Evolutionary conservation across 345 rosid species (phyloP), one percentile per base, ranked within the genome.

Genomic region (Euphorbia peplus): DNA sequence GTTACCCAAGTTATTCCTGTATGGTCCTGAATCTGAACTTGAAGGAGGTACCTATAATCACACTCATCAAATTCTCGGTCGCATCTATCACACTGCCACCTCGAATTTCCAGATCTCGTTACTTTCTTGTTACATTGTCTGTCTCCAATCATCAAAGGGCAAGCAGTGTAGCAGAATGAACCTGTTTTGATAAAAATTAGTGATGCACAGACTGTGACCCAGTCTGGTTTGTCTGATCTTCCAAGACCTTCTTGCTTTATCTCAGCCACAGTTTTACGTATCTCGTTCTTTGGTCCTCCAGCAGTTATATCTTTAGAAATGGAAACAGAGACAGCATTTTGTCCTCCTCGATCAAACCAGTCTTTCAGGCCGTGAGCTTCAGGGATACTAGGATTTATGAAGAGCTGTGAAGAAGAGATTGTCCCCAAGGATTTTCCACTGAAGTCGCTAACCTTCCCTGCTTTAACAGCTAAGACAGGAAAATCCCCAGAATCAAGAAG

Each of bases 241-340:
- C 97, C 98, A 30, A 90, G 95, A 61, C 93, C 97, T 84, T 88
- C 97, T n/a, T 73, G 78, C 83, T 82, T 93, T 84, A 90, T 88
- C 81, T 93, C 93, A 66, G 88, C 75, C 30, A 90, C 86, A 3
- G 78, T 83, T 81, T 88, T 92, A 5, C 90, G 80, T 44, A 81
- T 77, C 74, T 92, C 95, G 35, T 80, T 88, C 80, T 83, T 85
- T 2, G 85, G 48, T 54, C 83, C 87, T 16, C 76, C 88, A 0
- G 83, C 83, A 72, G 80, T 77, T 50, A 78, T 60, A 55, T 92
- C 98, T 80, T 82, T 88, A 25, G 98, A 88, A 62, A 92, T 90
- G 73, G 93, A 88, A 66, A 81, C 60, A 47, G 90, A 73, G 39
- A 86, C 87, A 32, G 80, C 70, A 68, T 83, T 69, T 67, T 78